A percentile compares a stretch with the other conserved stretches of the same genome.
Evolutionary conservation across 192 early-diverging fungal species (phyloP).

Genomic region (Gonapodya prolifera): DNA sequence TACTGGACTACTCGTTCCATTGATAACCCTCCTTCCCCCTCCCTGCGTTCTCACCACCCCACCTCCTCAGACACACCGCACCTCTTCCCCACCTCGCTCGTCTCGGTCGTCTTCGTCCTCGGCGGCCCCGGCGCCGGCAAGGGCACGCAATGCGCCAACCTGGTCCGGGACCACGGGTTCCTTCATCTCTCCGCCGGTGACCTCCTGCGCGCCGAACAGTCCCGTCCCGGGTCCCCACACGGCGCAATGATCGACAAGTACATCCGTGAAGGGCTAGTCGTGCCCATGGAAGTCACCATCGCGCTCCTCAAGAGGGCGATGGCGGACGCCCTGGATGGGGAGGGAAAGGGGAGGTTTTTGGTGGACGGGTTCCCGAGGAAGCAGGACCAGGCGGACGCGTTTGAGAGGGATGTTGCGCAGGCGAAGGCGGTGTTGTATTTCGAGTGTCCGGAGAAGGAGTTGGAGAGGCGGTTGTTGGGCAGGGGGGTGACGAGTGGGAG

Average conservation of each 20-base stretch:
- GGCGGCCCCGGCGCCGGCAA: constrained; percentile 87
- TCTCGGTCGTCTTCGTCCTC: constrained; percentile 76
- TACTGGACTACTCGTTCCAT: no score
- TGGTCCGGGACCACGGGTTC: constrained; percentile 86
- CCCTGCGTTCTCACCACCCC: background rate
- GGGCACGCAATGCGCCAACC: constrained; percentile 84
- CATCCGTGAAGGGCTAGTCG: constrained; percentile 89
- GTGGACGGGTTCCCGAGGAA: constrained; percentile 95
- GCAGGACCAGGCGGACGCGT: constrained; percentile 84
- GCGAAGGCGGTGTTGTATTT: constrained; percentile 76
- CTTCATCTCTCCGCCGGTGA: constrained; percentile 94
- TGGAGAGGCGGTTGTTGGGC: constrained; percentile 82
- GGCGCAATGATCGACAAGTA: constrained; percentile 85
- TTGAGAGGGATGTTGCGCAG: constrained; percentile 69
- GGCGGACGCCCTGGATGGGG: constrained; percentile 45
- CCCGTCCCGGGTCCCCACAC: constrained; percentile 66
- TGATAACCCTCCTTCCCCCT: background rate
- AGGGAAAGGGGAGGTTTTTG: constrained; percentile 55
- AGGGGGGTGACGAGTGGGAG: constrained; percentile 90
- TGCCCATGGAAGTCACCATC: constrained; percentile 92
- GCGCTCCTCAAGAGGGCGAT: constrained; percentile 82
- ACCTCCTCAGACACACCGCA: background rate
- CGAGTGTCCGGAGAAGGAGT: constrained; percentile 85
- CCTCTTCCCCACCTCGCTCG: constrained; percentile 8
- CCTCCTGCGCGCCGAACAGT: constrained; percentile 82